A percentile compares a stretch with the other conserved stretches of the same genome.
Conservation (phyloP, 108 stramenopile genomes). For the Skeletonema marinoi region DNA sequence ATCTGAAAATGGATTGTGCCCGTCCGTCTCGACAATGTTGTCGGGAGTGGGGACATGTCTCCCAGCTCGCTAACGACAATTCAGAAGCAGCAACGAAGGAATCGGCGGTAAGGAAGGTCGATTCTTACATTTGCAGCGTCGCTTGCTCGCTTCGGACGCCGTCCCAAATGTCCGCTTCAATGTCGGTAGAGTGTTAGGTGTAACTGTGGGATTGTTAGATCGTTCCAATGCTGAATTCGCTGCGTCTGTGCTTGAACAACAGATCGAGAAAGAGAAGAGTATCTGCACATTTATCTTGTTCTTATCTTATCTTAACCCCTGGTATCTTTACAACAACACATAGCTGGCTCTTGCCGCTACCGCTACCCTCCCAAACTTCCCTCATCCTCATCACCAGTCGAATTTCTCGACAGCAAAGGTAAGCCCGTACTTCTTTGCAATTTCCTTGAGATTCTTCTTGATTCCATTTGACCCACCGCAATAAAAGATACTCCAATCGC, state of each 20-base stretch:
- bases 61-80: neutral
- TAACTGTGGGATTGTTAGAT: slow-evolving; percentile 60
- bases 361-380: neutral
- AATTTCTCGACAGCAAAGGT: neutral
- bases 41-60: slow-evolving; percentile 13
- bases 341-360: no score
- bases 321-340: no score
- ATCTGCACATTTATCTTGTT: neutral
- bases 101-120: slow-evolving; percentile 52
- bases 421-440: neutral
- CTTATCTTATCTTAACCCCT: no score
- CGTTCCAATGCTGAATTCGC: slow-evolving; percentile 65
- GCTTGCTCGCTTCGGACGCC: slow-evolving; percentile 63
- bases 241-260: slow-evolving; percentile 61
- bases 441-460: neutral
- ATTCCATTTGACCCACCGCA: neutral
- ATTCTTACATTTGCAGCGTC: slow-evolving; percentile 71
- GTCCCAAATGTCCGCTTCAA: slow-evolving; percentile 88
- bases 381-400: neutral
- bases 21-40: slow-evolving; percentile 1
- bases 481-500: neutral
- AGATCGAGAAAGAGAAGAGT: slow-evolving; percentile 66
- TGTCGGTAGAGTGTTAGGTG: slow-evolving; percentile 72
- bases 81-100: slow-evolving; percentile 21
- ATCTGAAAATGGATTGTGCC: slow-evolving; percentile 48